A percentile compares a stretch with the other conserved stretches of the same genome.
Evolutionary conservation across 805 yeast genomes (phyloP).

Genomic region (Candida sakaeoensis): DNA sequence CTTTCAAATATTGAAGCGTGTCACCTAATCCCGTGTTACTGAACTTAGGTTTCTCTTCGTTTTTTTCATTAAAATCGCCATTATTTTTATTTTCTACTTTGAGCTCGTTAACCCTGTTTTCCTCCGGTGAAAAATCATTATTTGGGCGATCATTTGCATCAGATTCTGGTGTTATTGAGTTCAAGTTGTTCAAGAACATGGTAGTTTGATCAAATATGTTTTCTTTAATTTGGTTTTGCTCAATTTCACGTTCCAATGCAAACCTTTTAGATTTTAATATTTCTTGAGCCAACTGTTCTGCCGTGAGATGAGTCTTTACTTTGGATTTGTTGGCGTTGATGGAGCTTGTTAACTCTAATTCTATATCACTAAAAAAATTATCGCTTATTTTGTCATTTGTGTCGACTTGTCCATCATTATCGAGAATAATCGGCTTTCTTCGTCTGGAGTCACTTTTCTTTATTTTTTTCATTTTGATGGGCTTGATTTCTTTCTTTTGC

Average conservation of each 20-base stretch:
- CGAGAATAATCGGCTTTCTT: not conserved
- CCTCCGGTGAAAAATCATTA: too few species aligned
- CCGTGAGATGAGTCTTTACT: conserved; percentile 21
- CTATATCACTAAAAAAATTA: conserved; percentile 18
- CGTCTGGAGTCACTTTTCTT: conserved; percentile 1
- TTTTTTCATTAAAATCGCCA: not conserved
- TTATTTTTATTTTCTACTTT: not conserved
- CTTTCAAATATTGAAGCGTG: conserved; percentile 26
- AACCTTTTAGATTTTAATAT: conserved; percentile 21
- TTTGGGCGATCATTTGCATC: conserved; percentile 1
- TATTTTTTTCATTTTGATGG: conserved; percentile 11
- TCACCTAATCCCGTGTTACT: conserved; percentile 19
- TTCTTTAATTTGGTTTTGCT: conserved; percentile 8
- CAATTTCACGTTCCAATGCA: conserved; percentile 14
- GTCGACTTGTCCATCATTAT: not conserved
- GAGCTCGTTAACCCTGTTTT: not conserved
- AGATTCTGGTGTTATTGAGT: not conserved
- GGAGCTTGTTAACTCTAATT: conserved; percentile 28
- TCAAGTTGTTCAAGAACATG: conserved; percentile 32
- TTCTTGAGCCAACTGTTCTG: conserved; percentile 33
- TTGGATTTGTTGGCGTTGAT: conserved; percentile 24
- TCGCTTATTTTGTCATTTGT: conserved; percentile 17
- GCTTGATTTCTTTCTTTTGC: not conserved
- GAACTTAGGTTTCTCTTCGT: conserved; percentile 13
- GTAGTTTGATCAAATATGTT: conserved; percentile 43